phyloP scores from a whole-genome alignment of 179 eudicot genomes.

The Pouteria campechiana region DNA sequence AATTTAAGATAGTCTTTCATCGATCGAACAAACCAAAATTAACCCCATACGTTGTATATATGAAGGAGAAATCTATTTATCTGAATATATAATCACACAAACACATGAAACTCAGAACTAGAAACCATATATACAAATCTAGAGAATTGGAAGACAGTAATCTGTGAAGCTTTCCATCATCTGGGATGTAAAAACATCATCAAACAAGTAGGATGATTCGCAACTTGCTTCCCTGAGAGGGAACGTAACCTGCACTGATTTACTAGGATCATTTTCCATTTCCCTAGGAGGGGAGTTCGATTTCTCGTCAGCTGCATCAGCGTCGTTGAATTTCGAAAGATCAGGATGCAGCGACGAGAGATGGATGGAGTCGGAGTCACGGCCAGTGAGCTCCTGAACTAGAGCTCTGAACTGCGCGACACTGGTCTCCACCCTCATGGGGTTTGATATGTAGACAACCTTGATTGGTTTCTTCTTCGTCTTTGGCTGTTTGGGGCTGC shows the following conservation, averaged over 20 bases:
- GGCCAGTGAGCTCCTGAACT: conserved; percentile 60
- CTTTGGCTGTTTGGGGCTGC: conserved; percentile 15
- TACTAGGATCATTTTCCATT: not conserved
- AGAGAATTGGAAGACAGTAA: conserved; percentile 9
- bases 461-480: conserved; percentile 31
- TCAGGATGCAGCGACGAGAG: not conserved
- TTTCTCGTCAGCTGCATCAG: not conserved
- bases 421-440: conserved; percentile 36
- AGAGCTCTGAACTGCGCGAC: conserved; percentile 39
- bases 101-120: no score
- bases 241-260: not conserved
- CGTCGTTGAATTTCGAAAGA: not conserved
- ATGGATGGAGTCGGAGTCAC: conserved; percentile 40
- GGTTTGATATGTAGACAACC: conserved; percentile 63
- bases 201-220: conserved; percentile 4
- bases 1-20: no score
- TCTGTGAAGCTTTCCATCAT: conserved; percentile 8
- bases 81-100: no score
- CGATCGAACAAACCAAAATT: no score
- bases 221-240: not conserved
- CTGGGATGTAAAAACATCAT: conserved; percentile 8
- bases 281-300: not conserved
- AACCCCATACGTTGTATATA: no score
- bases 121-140: no score
- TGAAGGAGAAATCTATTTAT: no score